Conservation (phyloP, 495 filamentous ascomycete species). For the Neurospora sp. region DNA sequence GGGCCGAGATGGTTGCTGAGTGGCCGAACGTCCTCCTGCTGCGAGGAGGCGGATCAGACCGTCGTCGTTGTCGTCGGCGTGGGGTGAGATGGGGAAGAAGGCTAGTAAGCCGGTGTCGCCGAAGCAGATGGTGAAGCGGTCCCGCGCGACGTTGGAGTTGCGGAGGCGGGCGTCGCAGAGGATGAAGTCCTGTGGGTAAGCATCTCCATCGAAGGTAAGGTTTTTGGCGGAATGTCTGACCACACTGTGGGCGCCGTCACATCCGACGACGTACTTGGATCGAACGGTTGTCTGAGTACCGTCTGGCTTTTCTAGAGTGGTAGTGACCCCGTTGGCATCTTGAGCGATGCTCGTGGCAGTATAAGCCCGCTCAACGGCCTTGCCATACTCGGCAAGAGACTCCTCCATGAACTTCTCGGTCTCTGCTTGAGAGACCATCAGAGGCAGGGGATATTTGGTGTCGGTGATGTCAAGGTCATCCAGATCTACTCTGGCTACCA, state of each 20-base stretch:
- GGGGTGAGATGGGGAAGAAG: conserved; percentile 18
- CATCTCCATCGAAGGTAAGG: conserved; percentile 32
- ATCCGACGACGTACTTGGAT: conserved; percentile 35
- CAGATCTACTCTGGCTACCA: conserved; percentile 12
- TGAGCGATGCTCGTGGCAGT: conserved; percentile 24
- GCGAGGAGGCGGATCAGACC: conserved; percentile 24
- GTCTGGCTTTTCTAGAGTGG: conserved; percentile 11
- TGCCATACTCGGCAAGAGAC: conserved; percentile 20
- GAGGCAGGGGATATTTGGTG: conserved; percentile 25
- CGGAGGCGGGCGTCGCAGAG: conserved; percentile 32
- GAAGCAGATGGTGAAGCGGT: conserved; percentile 19
- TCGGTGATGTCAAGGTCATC: conserved; percentile 22
- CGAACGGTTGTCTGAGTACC: conserved; percentile 17
- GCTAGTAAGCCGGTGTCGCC: conserved; percentile 15
- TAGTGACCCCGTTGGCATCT: conserved; percentile 24
- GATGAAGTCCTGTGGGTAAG: conserved; percentile 34
- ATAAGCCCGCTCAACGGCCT: conserved; percentile 24
- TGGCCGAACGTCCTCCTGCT: conserved; percentile 2
- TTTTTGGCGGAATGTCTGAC: conserved; percentile 28
- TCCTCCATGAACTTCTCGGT: conserved; percentile 32
- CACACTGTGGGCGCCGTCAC: conserved; percentile 34
- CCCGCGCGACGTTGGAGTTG: conserved; percentile 18
- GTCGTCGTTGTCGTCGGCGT: background rate
- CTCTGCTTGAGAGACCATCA: conserved; percentile 31
- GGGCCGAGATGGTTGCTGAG: conserved; percentile 7